Base-by-base conservation (phyloP, 2,329 filamentous ascomycete species). In the Gaeumannomyces sp. region DNA sequence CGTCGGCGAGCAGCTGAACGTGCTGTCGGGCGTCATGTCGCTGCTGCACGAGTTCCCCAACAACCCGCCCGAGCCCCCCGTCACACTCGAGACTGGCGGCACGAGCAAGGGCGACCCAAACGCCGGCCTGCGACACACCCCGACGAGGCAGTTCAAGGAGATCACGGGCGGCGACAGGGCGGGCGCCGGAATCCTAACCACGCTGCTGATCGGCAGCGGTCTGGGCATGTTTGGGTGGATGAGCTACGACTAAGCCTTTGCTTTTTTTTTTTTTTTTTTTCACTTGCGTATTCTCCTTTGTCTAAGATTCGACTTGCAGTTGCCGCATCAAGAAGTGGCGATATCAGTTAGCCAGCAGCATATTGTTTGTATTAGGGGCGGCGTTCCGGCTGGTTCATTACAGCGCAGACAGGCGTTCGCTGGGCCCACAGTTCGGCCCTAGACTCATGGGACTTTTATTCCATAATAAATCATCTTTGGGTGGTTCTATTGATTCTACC, bases 1-100 rank as follows among this genome's bases (percentile, higher is more conserved):
- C 58, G 80, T 83, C 64, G 81, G 83, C 19, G 80, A 85, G 71
- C 76, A 84, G 72, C 81, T 85, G 74, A 81, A 78, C 66, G 81
- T 78, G 0, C 73, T 84, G 29, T 79, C 80, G 28, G 76, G 83
- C 11, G 75, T 86, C 62, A 78, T 78, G 57, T 79, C 77, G 7
- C 75, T 79, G 35, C 70, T 84, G 35, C 70, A 81, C 28, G 70
- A 74, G 22, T 63, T 71, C 38, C 56, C 64, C 0, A 10, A 38
- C 0, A 63, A 71, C 33, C 60, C 64, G 0, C 8, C 50, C 0
- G 22, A 7, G 45, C 65, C 65, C 0, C 76, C 77, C 3, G 68
- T 77, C 45, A 79, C 78, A 0, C 76, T 77, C 6, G 66, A 61
- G 0, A 81, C 79, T 0, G 82, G 81, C 57, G 83, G 82, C 25